Evolutionary conservation across 768 basidiomycete genomes (phyloP), one percentile per base, ranked within the genome.

Genomic region (Kwoniella shandongensis): DNA sequence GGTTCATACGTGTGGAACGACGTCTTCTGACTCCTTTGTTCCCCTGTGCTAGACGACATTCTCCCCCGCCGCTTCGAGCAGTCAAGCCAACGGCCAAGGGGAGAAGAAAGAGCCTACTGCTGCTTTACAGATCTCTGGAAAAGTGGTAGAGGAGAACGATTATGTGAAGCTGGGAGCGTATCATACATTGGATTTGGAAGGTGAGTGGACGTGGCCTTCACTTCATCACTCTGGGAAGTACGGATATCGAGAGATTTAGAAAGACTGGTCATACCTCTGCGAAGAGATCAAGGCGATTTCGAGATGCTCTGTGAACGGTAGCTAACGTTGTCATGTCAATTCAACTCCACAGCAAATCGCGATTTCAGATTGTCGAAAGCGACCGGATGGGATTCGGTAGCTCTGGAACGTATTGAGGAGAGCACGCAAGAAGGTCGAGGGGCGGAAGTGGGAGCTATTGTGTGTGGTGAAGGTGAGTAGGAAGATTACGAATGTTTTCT

Each of bases 391-490:
- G 96, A 99, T 70, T 90, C 88, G 57, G 79, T 99, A 49, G 88
- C 92, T 1, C 74, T 87, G 13, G 82, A 84, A 26, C 81, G 94
- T 18, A 84, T 99, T 0, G 81, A 88, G 49, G 96, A 98, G 61
- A 84, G 91, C 20, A 92, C 90, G 52, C 80, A 89, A 36, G 91
- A 91, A n/a, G 96, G 94, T 23, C 81, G 88, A 65, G 94, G 96
- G 0, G 96, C 96, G 4, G 96, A 99, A 69, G 87, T 99, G 3
- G 96, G 89, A 13, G 96, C 96, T 0, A 82, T 99, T 22, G 90
- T 99, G 3, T 91, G 89, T 63, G 94, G 96, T 30, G 96, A 99
- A 80, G 96, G 83, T 83, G 47, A 56, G 75, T 57, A 3, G 17
- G 10, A 17, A 5, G 40, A n/a, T n/a, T n/a, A n/a, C n/a, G n/a